Evolutionary conservation across 139 green algal genomes (phyloP).

Genomic region (Chlamydomonas eustigma): DNA sequence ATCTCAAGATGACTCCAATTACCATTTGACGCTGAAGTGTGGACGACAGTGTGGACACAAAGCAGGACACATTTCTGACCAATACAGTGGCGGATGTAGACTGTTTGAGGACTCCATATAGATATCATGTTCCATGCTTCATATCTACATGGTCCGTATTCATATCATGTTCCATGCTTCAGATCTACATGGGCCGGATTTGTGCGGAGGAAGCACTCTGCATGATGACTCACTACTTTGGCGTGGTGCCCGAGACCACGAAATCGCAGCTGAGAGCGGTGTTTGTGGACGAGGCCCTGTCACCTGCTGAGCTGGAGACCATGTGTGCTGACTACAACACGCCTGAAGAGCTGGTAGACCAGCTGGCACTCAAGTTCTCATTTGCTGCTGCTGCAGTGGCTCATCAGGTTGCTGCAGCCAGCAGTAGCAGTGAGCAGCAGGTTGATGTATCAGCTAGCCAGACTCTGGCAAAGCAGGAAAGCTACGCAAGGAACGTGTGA

Average conservation of each 20-base stretch:
- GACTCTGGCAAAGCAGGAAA: neutral
- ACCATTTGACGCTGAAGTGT: no score
- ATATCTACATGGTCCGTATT: no score
- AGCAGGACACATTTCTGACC: no score
- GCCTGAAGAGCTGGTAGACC: conserved; percentile 2
- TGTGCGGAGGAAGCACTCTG: conserved; percentile 26
- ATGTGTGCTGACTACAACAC: conserved; percentile 49
- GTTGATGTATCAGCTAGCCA: neutral
- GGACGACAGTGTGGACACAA: no score
- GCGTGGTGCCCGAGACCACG: neutral
- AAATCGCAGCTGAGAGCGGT: conserved; percentile 13
- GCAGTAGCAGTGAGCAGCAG: neutral
- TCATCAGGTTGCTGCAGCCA: no score
- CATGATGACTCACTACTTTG: conserved; percentile 54
- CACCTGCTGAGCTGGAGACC: conserved; percentile 51
- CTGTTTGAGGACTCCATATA: no score
- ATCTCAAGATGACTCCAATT: no score
- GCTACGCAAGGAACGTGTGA: neutral
- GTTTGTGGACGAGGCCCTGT: conserved; percentile 31
- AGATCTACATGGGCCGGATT: conserved; percentile 52
- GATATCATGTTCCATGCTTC: no score
- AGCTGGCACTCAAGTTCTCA: conserved; percentile 9
- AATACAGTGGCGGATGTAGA: no score
- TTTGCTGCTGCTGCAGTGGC: neutral
- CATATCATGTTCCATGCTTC: no score